A percentile compares a stretch with the other conserved stretches of the same genome.
Conservation (phyloP, 805 yeast genomes). For the Yarrowia sp. region DNA sequence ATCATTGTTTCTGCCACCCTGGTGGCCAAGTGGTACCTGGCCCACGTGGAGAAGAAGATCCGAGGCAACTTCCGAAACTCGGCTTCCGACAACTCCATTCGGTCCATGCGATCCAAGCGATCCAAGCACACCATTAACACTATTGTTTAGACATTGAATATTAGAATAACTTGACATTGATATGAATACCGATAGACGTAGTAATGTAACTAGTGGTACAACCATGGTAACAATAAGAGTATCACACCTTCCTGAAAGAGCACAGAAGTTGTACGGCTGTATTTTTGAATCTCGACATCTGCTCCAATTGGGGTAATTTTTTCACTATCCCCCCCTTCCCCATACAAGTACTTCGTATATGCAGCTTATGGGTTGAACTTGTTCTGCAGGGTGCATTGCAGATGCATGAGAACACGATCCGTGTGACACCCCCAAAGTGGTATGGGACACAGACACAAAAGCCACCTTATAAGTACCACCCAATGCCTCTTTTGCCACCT, state of each 20-base stretch:
- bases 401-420: not conserved
- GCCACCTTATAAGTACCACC: not conserved
- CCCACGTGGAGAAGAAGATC: constrained; percentile 25
- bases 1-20: constrained; percentile 48
- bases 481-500: not conserved
- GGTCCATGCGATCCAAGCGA: constrained; percentile 37
- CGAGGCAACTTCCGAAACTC: constrained; percentile 34
- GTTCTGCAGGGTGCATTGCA: not conserved
- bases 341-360: not conserved
- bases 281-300: too few species aligned
- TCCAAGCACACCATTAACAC: constrained; percentile 37
- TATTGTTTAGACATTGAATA: constrained; percentile 6
- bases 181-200: too few species aligned
- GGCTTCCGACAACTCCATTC: constrained; percentile 34
- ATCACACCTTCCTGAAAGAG: too few species aligned
- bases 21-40: constrained; percentile 25
- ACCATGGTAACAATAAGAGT: too few species aligned
- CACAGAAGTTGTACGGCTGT: too few species aligned
- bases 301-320: too few species aligned
- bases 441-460: not conserved
- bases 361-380: not conserved
- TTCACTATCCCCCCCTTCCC: not conserved
- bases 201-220: too few species aligned
- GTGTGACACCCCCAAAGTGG: not conserved
- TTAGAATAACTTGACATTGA: not conserved